Conservation (phyloP, 2,329 filamentous ascomycete species). For the Botrytis squamosa region DNA sequence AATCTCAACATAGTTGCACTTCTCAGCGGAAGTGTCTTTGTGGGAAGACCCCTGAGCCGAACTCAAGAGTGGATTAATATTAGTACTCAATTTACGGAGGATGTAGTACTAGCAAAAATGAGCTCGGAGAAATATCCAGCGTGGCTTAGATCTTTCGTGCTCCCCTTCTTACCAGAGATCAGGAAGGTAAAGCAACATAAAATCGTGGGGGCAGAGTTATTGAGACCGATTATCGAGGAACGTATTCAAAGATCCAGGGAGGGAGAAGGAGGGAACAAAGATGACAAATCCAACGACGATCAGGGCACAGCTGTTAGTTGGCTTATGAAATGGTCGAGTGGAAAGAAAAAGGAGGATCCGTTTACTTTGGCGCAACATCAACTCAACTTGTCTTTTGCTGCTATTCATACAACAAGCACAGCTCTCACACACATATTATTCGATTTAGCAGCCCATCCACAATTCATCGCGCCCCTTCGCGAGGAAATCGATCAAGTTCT, state of each 20-base stretch:
- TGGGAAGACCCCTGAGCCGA: constrained; percentile 4
- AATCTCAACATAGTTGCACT: neutral
- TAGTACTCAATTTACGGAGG: neutral
- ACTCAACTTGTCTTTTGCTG: constrained; percentile 37
- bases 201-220: neutral
- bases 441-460: constrained; percentile 50
- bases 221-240: constrained; percentile 8
- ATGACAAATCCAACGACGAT: neutral
- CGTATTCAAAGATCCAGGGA: neutral
- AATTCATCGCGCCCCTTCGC: constrained; percentile 40
- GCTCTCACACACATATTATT: constrained; percentile 51
- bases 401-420: constrained; percentile 52
- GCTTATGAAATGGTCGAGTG: constrained; percentile 15
- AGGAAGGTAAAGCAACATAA: neutral
- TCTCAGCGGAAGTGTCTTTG: constrained; percentile 17
- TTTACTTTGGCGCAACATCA: neutral
- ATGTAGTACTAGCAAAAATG: neutral
- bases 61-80: constrained; percentile 9
- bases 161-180: constrained; percentile 8
- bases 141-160: neutral
- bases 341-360: neutral
- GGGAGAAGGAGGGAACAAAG: neutral
- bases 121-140: neutral
- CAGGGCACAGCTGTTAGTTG: constrained; percentile 11
- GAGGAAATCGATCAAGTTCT: constrained; percentile 35